phyloP scores from a whole-genome alignment of 2,329 filamentous ascomycete genomes.

The Nothophaeocryptopus gaeumannii region DNA sequence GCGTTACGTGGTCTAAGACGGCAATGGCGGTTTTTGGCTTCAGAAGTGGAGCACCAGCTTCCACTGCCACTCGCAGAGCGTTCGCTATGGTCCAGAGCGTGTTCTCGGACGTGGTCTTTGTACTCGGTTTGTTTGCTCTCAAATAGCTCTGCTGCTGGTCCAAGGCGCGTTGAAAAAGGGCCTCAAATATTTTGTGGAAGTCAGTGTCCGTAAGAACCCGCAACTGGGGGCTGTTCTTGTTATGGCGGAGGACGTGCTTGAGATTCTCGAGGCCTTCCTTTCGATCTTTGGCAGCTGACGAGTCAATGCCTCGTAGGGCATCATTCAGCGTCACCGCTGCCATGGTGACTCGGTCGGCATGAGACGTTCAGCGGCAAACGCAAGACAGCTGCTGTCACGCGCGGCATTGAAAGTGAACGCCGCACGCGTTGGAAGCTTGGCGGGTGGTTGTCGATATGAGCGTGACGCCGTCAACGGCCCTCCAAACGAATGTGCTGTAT shows the following conservation, averaged over 20 bases:
- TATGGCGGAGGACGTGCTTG: conserved; percentile 55
- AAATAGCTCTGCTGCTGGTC: conserved; percentile 66
- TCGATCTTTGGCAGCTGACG: conserved; percentile 44
- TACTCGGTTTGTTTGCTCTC: conserved; percentile 49
- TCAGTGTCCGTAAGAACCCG: conserved; percentile 65
- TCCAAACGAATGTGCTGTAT: too few relatives aligned
- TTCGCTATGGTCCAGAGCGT: conserved; percentile 68
- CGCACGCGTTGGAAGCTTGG: too few relatives aligned
- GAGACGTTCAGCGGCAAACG: too few relatives aligned
- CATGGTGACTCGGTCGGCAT: not conserved
- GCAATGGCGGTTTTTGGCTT: conserved; percentile 75
- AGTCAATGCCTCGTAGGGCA: not conserved
- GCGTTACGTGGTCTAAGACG: conserved; percentile 76
- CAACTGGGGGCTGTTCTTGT: conserved; percentile 44
- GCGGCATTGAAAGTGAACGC: not conserved
- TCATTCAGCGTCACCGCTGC: conserved; percentile 14
- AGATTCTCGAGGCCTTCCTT: conserved; percentile 54
- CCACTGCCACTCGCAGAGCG: conserved; percentile 68
- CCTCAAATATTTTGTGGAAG: conserved; percentile 79
- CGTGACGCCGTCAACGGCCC: too few relatives aligned
- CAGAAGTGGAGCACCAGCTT: conserved; percentile 60
- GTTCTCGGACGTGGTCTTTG: conserved; percentile 39
- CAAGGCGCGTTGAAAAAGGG: conserved; percentile 67
- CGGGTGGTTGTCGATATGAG: too few relatives aligned
- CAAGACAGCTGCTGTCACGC: not conserved